These are phyloP conservation scores for Trichoderma atroviride DNA, from an alignment of 2,329 filamentous ascomycete genomes.

Conservation along the genomic window DNA sequence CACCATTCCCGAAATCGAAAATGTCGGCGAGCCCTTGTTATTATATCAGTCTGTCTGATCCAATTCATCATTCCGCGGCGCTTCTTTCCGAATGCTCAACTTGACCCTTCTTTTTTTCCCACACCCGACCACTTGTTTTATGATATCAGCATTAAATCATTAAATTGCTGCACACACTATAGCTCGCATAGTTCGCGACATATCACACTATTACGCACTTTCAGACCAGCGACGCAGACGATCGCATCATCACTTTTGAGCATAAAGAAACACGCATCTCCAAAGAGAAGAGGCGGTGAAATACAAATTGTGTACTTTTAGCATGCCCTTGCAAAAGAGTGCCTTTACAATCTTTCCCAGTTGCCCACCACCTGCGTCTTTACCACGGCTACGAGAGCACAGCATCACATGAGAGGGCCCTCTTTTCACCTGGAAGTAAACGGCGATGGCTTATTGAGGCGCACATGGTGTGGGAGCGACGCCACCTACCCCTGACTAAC, in stretches of 20 bases:
- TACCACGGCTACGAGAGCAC: background rate
- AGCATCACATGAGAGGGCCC: background rate
- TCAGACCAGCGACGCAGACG: background rate
- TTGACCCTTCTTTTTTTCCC: background rate
- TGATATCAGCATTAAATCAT: conserved; percentile 3
- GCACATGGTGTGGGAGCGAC: background rate
- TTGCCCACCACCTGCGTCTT: background rate
- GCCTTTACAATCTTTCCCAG: background rate
- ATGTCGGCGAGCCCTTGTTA: conserved; percentile 91
- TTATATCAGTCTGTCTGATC: conserved; percentile 72
- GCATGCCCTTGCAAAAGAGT: background rate
- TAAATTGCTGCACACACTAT: conserved; percentile 1
- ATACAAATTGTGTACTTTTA: background rate
- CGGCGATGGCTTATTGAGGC: background rate
- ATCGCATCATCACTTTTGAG: background rate
- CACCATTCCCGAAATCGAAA: conserved; percentile 98
- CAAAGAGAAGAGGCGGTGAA: background rate
- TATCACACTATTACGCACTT: background rate
- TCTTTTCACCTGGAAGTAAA: background rate
- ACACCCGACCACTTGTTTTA: conserved; percentile 4
- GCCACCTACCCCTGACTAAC: background rate
- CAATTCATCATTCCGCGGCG: conserved; percentile 22
- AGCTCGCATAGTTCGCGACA: background rate
- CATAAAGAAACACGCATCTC: background rate
- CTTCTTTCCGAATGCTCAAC: background rate